Percentiles rank a stretch among this genome's conserved stretches.
These are phyloP conservation scores for Paramecium caudatum DNA, from an alignment of 73 alveolate species.

Conservation along the genomic window DNA sequence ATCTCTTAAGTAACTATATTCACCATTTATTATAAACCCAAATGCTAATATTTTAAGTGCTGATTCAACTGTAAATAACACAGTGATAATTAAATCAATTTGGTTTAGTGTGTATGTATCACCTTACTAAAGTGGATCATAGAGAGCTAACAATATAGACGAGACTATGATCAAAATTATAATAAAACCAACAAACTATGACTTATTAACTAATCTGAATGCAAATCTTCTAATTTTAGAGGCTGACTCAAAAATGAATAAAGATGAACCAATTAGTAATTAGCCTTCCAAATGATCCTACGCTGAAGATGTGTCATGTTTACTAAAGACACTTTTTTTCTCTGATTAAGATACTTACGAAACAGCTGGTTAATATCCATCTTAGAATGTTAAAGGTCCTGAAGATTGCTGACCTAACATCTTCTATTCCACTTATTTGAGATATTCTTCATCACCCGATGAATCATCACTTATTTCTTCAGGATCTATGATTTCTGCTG, in stretches of 20 bases:
- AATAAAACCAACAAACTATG: conserved; percentile 58
- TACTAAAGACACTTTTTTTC: conserved; percentile 22
- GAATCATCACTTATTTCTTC: conserved; percentile 60
- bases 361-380: background rate
- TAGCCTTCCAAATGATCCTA: conserved; percentile 28
- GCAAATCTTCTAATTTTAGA: conserved; percentile 35
- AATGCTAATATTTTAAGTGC: conserved; percentile 72
- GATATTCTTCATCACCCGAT: conserved; percentile 41
- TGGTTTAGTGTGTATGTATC: conserved; percentile 49
- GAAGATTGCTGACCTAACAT: background rate
- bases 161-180: conserved; percentile 71
- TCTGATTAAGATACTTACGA: background rate
- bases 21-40: conserved; percentile 79
- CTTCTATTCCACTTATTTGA: conserved; percentile 1
- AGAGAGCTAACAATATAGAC: conserved; percentile 73
- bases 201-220: conserved; percentile 16
- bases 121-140: conserved; percentile 78
- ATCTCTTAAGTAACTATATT: conserved; percentile 65
- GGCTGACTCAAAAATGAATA: background rate
- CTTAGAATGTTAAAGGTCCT: conserved; percentile 41
- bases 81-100: conserved; percentile 74
- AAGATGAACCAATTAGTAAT: background rate
- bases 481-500: conserved; percentile 29
- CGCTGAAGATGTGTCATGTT: conserved; percentile 4
- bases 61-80: conserved; percentile 75